Evolutionary conservation across 2,329 filamentous ascomycete species (phyloP).

Genomic region (Colletotrichum gloeosporioides): DNA sequence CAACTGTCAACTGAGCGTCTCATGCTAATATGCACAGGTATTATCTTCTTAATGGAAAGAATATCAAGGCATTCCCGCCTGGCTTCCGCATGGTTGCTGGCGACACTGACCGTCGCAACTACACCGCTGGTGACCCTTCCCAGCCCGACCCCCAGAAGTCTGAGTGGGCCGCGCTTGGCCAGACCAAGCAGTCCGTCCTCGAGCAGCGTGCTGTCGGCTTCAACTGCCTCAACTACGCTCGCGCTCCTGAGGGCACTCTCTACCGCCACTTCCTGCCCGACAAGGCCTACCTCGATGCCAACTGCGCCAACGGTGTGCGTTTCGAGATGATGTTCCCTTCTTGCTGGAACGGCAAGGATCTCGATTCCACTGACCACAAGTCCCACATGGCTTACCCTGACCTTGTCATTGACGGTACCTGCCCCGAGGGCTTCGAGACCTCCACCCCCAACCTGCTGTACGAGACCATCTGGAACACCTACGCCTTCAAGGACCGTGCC

Average conservation of each 20-base stretch:
- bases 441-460: conserved; percentile 80
- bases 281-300: conserved; percentile 78
- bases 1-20: too few species aligned
- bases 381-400: conserved; percentile 80
- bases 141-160: conserved; percentile 71
- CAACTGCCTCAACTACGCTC: conserved; percentile 89
- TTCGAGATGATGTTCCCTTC: conserved; percentile 88
- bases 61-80: conserved; percentile 75
- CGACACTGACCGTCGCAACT: conserved; percentile 70
- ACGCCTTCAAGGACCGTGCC: conserved; percentile 62
- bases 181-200: conserved; percentile 71
- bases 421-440: conserved; percentile 71
- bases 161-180: conserved; percentile 67
- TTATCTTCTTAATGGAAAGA: conserved; percentile 76
- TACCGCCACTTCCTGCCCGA: conserved; percentile 83
- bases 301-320: conserved; percentile 83
- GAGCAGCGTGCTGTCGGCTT: conserved; percentile 86
- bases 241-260: conserved; percentile 72
- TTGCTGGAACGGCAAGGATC: conserved; percentile 81
- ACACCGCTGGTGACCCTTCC: conserved; percentile 71
- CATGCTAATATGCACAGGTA: conserved; percentile 59
- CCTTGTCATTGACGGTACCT: conserved; percentile 77
- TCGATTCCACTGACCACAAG: conserved; percentile 60
- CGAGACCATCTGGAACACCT: conserved; percentile 84
- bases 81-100: conserved; percentile 86